These are phyloP conservation scores for Colletotrichum aenigma DNA, from an alignment of 2,329 filamentous ascomycete species.

Conservation along the genomic window DNA sequence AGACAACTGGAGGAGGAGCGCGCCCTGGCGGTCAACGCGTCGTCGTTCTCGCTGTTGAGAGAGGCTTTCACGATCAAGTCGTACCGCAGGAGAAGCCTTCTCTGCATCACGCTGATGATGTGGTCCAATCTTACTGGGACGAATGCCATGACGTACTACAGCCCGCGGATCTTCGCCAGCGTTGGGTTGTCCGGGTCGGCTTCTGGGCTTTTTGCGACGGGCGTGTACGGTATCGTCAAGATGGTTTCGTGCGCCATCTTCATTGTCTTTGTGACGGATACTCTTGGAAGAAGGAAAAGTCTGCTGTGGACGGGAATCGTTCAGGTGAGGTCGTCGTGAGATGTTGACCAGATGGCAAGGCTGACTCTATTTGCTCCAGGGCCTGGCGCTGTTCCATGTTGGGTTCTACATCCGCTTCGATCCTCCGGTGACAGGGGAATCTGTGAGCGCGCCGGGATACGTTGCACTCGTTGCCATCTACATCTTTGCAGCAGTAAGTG, in stretches of 20 bases:
- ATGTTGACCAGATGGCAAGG: no score
- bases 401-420: constrained; percentile 63
- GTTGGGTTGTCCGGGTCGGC: constrained; percentile 57
- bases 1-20: constrained; percentile 25
- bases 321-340: constrained; percentile 15
- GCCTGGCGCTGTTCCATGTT: constrained; percentile 60
- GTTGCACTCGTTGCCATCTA: constrained; percentile 65
- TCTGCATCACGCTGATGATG: constrained; percentile 27
- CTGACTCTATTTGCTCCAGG: neutral
- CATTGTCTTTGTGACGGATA: constrained; percentile 67
- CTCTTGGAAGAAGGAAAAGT: constrained; percentile 59
- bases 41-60: constrained; percentile 9
- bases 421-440: constrained; percentile 36
- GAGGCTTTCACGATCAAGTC: constrained; percentile 21
- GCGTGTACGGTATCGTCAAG: constrained; percentile 72
- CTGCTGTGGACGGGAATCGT: constrained; percentile 29
- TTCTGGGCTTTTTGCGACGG: constrained; percentile 68
- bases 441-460: constrained; percentile 50
- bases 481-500: constrained; percentile 21
- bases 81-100: constrained; percentile 26
- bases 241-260: constrained; percentile 65
- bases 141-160: constrained; percentile 59
- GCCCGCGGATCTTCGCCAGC: constrained; percentile 64
- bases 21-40: neutral
- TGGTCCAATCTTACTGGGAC: constrained; percentile 31